A percentile compares a stretch with the other conserved stretches of the same genome.
Conservation (phyloP, 768 basidiomycete genomes). For the Suillus paluster region DNA sequence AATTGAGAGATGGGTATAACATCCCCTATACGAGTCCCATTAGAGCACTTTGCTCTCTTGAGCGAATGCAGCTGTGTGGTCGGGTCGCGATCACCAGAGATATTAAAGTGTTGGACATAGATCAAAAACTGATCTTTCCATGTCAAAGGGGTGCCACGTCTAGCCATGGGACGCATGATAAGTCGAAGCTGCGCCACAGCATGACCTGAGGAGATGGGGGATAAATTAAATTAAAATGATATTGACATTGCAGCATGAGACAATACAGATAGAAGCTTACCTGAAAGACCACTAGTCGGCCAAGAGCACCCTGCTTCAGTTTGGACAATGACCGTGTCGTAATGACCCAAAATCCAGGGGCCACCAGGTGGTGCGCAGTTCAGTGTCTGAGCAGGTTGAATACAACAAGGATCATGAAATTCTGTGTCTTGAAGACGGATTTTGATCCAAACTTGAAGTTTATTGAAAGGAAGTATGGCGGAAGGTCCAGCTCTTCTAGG, state of each 20-base stretch:
- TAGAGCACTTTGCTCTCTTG: conserved; percentile 19
- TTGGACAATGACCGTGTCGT: background rate
- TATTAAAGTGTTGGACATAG: conserved; percentile 32
- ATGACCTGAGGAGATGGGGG: conserved; percentile 10
- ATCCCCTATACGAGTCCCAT: conserved; percentile 27
- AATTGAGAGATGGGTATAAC: conserved; percentile 31
- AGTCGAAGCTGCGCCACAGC: conserved; percentile 4
- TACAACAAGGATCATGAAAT: background rate
- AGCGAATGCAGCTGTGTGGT: conserved; percentile 27
- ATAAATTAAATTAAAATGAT: no score
- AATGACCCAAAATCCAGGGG: background rate
- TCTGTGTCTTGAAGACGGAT: conserved; percentile 12
- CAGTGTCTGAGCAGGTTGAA: conserved; percentile 3
- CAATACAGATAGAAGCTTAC: background rate
- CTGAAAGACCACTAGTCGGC: conserved; percentile 5
- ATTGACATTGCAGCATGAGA: no score
- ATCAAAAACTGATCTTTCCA: conserved; percentile 18
- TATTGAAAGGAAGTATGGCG: no score
- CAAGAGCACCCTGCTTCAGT: background rate
- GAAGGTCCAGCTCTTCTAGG: no score
- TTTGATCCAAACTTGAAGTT: no score
- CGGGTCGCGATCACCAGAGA: conserved; percentile 24
- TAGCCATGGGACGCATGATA: conserved; percentile 2
- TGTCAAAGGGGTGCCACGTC: no score
- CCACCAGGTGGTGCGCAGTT: background rate